A percentile compares a stretch with the other conserved stretches of the same genome.
Conservation (phyloP, 192 early-diverging fungal species). For the Dimargaris cristalligena region DNA sequence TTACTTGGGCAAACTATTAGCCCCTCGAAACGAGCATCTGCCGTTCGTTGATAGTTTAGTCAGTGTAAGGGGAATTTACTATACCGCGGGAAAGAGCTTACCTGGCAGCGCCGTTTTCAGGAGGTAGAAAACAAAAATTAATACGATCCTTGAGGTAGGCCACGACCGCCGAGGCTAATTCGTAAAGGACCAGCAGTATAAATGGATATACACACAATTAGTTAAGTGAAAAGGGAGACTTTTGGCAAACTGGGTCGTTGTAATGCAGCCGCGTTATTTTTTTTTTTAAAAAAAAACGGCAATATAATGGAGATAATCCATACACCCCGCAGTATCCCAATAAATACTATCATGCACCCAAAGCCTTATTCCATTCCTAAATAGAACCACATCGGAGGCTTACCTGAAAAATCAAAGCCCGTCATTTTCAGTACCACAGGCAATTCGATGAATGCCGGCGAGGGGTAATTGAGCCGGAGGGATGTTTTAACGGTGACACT, state of each 20-base stretch:
- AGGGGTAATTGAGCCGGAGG: constrained; percentile 59
- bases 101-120: constrained; percentile 32
- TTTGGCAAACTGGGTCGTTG: not conserved
- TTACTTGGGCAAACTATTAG: no score
- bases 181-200: not conserved
- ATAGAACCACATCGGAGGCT: no score
- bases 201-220: not conserved
- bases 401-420: constrained; percentile 47
- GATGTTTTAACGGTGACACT: constrained; percentile 46
- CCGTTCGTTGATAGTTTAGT: not conserved
- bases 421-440: constrained; percentile 53
- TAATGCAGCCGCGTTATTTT: not conserved
- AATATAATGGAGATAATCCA: not conserved
- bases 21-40: no score
- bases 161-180: constrained; percentile 41
- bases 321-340: no score
- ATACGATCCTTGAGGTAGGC: constrained; percentile 45
- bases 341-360: no score
- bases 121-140: constrained; percentile 56
- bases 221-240: not conserved
- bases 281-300: not conserved
- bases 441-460: constrained; percentile 49
- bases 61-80: constrained; percentile 13
- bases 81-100: constrained; percentile 14
- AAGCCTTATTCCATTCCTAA: no score